Evolutionary conservation across 805 yeast genomes (phyloP), one percentile per base, ranked within the genome.

Genomic region (Candida methanosorbosa): DNA sequence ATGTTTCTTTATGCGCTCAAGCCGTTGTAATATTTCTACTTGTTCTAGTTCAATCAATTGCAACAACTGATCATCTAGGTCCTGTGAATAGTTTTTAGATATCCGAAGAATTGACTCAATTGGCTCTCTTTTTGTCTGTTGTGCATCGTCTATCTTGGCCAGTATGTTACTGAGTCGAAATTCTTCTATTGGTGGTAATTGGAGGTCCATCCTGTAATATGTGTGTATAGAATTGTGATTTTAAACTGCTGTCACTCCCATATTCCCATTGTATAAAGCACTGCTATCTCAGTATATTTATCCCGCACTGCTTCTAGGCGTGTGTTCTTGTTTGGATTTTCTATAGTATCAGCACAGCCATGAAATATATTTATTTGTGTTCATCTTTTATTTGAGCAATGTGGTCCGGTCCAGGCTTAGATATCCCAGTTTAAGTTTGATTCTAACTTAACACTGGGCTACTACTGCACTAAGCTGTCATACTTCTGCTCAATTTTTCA

Each of bases 31-130:
- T 5, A 57, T 42, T 20, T 45, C 49, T 9, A 43, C 39, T 9
- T 39, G 31, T 34, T 59, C 58, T 14, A 49, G 42, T 4, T 43
- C 40, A 5, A 48, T 30, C 9, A 52, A 29, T 15, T 48, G 39
- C 4, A 18, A 34, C 28, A 52, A 36, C 36, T 59, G 62, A 6
- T 41, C 43, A 32, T 50, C 51, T 26, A 59, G 27, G 38, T 59
- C 64, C n/a, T 41, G 42, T 1, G 44, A 36, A 36, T 52, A 59
- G 29, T 40, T 42, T 3, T 27, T 27, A 14, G 42, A 39, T 2
- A 55, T 47, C 3, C 39, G 37, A 9, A 38, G 18, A 1, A 58
- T 37, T 11, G 58, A 49, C 9, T 46, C 44, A 3, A 42, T 41
- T 14, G 57, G 29, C 18, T 49, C 46, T 17, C 37, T 39, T 27